phyloP scores from a whole-genome alignment of 2,329 filamentous ascomycete species.

The Pseudocercospora ulei region DNA sequence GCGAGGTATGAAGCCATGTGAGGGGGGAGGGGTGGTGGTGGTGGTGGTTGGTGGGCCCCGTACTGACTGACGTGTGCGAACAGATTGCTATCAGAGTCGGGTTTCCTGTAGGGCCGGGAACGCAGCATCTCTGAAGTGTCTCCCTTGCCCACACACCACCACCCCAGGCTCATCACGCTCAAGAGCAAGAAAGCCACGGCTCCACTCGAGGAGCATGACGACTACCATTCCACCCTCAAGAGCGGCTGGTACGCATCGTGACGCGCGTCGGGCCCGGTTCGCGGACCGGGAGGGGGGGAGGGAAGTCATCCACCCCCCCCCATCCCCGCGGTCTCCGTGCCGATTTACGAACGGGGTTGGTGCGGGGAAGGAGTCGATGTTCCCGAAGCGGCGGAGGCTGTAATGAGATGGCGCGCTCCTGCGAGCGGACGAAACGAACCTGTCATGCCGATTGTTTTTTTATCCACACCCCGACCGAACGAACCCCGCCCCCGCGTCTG shows the following conservation, averaged over 20 bases:
- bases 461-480: too few relatives aligned
- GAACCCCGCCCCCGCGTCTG: too few relatives aligned
- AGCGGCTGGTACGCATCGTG: constrained; percentile 14
- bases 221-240: constrained; percentile 9
- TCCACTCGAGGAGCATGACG: constrained; percentile 4
- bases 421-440: too few relatives aligned
- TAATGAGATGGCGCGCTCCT: too few relatives aligned
- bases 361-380: too few relatives aligned
- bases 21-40: background rate
- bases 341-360: too few relatives aligned
- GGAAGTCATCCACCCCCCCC: too few relatives aligned
- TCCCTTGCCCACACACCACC: constrained; percentile 12
- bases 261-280: background rate
- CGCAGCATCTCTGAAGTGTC: constrained; percentile 17
- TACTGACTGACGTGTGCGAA: constrained; percentile 20
- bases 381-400: too few relatives aligned
- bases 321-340: too few relatives aligned
- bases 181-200: constrained; percentile 12
- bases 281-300: too few relatives aligned
- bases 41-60: background rate
- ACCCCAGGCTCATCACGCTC: constrained; percentile 8
- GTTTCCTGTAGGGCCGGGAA: constrained; percentile 40
- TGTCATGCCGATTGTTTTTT: too few relatives aligned
- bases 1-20: constrained; percentile 62
- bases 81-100: constrained; percentile 48